These are phyloP conservation scores for Neotropicomus parvogracilis DNA, from an alignment of 1,284 basidiomycete species.

Conservation along the genomic window DNA sequence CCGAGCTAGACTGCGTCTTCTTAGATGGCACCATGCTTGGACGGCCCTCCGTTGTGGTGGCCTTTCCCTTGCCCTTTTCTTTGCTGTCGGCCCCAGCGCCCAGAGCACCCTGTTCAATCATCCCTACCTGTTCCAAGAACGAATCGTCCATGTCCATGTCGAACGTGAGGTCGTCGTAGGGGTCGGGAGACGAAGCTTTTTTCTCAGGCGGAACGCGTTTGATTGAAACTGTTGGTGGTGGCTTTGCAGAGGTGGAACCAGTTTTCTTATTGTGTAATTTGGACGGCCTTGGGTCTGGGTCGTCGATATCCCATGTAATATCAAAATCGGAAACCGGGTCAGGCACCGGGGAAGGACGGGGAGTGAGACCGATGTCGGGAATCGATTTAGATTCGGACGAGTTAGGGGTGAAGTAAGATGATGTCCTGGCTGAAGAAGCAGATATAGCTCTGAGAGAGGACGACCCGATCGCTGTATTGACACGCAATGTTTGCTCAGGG, in stretches of 20 bases:
- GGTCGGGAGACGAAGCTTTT: conserved; percentile 15
- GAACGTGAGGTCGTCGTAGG: conserved; percentile 29
- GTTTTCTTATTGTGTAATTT: neutral
- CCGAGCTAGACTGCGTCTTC: conserved; percentile 6
- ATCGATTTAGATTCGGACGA: conserved; percentile 6
- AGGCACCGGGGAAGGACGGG: conserved; percentile 7
- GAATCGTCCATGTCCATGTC: conserved; percentile 30
- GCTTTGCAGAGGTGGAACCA: conserved; percentile 3
- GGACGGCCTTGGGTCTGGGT: conserved; percentile 5
- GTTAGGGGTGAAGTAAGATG: conserved; percentile 23
- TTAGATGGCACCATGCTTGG: neutral
- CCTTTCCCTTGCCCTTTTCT: conserved; percentile 23
- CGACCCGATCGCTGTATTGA: conserved; percentile 7
- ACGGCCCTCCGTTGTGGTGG: conserved; percentile 2
- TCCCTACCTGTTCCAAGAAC: conserved; percentile 33
- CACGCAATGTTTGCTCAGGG: neutral
- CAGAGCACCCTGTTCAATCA: conserved; percentile 28
- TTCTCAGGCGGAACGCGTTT: conserved; percentile 2
- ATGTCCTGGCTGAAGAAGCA: conserved; percentile 9
- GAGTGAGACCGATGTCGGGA: conserved; percentile 31
- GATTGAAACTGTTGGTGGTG: neutral
- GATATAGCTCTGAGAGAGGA: conserved; percentile 11
- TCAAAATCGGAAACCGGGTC: conserved; percentile 8
- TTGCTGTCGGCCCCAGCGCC: neutral
- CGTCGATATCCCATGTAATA: conserved; percentile 16